A percentile compares a stretch with the other conserved stretches of the same genome.
These are phyloP conservation scores for Pugionium dolabratum DNA, from an alignment of 345 rosid species.

Conservation along the genomic window DNA sequence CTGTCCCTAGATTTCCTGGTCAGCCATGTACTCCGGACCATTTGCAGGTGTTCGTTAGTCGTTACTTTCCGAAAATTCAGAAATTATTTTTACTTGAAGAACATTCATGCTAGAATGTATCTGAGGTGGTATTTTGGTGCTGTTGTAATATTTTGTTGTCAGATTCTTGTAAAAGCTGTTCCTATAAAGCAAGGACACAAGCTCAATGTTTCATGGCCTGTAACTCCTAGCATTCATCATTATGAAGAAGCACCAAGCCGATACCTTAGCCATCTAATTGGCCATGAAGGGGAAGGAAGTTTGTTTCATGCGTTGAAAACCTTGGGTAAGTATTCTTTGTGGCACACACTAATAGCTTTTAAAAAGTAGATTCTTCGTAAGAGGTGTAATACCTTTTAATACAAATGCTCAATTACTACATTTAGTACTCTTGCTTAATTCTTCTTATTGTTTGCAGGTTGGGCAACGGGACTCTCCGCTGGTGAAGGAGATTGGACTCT, in stretches of 20 bases:
- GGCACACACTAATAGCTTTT: conserved; percentile 7
- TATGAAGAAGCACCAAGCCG: conserved; percentile 84
- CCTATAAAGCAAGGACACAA: conserved; percentile 89
- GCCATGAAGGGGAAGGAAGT: conserved; percentile 95
- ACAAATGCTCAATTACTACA: conserved; percentile 7
- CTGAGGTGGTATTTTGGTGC: conserved; percentile 21
- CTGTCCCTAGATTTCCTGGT: conserved; percentile 57
- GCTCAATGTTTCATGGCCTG: conserved; percentile 75
- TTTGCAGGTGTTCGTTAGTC: conserved; percentile 66
- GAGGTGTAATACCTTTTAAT: background rate
- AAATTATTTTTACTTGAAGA: background rate
- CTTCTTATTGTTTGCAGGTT: conserved; percentile 53
- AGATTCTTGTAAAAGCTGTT: conserved; percentile 82
- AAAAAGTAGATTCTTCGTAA: background rate
- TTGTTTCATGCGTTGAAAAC: conserved; percentile 76
- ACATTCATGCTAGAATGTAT: conserved; percentile 17
- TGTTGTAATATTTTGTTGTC: conserved; percentile 24
- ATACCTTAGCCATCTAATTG: conserved; percentile 88
- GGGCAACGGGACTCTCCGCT: conserved; percentile 80
- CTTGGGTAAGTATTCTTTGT: conserved; percentile 56
- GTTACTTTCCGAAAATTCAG: background rate
- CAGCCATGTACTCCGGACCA: conserved; percentile 81
- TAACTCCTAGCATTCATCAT: conserved; percentile 73
- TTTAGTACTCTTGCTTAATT: background rate
- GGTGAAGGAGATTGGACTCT: conserved; percentile 66